A percentile compares a stretch with the other conserved stretches of the same genome.
These are phyloP conservation scores for Psidium guajava DNA, from an alignment of 345 rosid species.

Conservation along the genomic window DNA sequence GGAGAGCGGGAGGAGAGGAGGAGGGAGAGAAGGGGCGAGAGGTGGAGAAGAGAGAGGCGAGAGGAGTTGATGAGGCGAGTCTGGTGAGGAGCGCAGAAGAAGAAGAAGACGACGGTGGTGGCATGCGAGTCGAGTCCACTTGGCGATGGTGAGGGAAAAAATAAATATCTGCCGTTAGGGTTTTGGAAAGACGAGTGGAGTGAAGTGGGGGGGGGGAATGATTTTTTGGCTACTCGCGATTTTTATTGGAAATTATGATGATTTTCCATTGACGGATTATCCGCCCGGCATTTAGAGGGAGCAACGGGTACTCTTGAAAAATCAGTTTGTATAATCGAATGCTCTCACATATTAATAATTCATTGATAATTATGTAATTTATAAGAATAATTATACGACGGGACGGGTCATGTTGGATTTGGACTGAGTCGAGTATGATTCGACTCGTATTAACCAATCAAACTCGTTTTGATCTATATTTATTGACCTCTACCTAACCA, in stretches of 20 bases:
- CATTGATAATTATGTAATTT: too few relatives aligned
- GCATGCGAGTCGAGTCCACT: not conserved
- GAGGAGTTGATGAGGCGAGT: not conserved
- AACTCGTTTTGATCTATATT: too few relatives aligned
- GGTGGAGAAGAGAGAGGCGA: constrained; percentile 4
- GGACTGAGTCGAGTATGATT: too few relatives aligned
- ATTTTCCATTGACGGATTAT: not conserved
- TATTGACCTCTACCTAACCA: too few relatives aligned
- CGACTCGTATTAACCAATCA: too few relatives aligned
- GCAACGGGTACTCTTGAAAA: too few relatives aligned
- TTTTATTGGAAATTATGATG: not conserved
- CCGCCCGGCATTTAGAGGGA: too few relatives aligned
- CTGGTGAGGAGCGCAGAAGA: not conserved
- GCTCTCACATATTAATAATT: too few relatives aligned
- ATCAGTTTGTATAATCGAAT: too few relatives aligned
- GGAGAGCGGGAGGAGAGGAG: not conserved
- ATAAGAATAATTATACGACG: too few relatives aligned
- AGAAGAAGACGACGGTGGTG: not conserved
- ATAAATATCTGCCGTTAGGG: not conserved
- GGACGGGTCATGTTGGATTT: too few relatives aligned
- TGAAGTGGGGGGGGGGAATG: too few relatives aligned
- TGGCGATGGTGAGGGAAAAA: not conserved
- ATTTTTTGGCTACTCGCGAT: not conserved
- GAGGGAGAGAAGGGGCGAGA: constrained; percentile 14
- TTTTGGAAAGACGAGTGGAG: not conserved